phyloP scores from a whole-genome alignment of 192 early-diverging fungal genomes.

The Irineochytrium annulatum region DNA sequence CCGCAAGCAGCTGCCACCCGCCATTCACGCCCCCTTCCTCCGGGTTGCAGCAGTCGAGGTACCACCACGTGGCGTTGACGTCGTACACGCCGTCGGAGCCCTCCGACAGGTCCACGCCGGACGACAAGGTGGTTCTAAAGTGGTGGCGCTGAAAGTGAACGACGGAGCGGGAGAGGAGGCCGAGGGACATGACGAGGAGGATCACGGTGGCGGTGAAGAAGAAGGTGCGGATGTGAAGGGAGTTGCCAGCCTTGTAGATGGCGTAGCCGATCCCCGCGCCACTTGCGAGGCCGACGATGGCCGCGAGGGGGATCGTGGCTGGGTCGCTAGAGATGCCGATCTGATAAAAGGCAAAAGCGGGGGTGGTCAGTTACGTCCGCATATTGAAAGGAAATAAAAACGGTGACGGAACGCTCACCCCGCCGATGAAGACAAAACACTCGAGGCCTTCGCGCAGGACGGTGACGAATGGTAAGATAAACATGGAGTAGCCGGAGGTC shows the following conservation, averaged over 20 bases:
- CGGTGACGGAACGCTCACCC: slow-evolving; percentile 43
- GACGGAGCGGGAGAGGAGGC: slow-evolving; percentile 68
- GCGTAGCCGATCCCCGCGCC: slow-evolving; percentile 68
- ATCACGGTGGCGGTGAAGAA: slow-evolving; percentile 67
- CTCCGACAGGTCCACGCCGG: no score
- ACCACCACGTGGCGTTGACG: no score
- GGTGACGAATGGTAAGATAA: slow-evolving; percentile 80
- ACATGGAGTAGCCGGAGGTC: no score
- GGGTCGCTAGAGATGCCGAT: slow-evolving; percentile 53
- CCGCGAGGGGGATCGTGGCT: slow-evolving; percentile 76
- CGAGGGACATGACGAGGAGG: slow-evolving; percentile 74
- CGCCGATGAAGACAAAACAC: slow-evolving; percentile 85
- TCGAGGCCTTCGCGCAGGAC: slow-evolving; percentile 86
- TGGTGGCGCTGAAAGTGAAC: slow-evolving; percentile 62
- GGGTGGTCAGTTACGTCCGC: not conserved
- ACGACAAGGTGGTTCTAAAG: no score
- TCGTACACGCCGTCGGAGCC: no score
- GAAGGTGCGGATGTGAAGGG: slow-evolving; percentile 73
- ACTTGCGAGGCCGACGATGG: slow-evolving; percentile 63
- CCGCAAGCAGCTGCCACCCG: slow-evolving; percentile 70
- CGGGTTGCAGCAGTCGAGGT: slow-evolving; percentile 57
- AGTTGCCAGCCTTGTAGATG: slow-evolving; percentile 65
- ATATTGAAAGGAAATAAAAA: not conserved
- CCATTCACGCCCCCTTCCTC: slow-evolving; percentile 24
- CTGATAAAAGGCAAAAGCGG: slow-evolving; percentile 14